Evolutionary conservation across 2,329 filamentous ascomycete genomes (phyloP), one percentile per base, ranked within the genome.

Genomic region (Sarocladiaceae sp.): DNA sequence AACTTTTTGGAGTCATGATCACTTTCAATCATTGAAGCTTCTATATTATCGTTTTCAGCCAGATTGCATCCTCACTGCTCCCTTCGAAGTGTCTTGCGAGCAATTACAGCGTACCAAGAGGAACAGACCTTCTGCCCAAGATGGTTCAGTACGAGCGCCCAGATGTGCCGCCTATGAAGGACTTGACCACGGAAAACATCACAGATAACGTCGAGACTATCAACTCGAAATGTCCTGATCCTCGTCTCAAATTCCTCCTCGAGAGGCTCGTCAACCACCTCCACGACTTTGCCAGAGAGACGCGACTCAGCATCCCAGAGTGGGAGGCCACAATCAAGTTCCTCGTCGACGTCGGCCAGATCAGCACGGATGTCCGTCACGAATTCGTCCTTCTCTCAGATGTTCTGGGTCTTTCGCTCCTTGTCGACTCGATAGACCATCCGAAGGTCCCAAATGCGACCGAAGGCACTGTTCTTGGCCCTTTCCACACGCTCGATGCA

Each of bases 341-440:
- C 64, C 64, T 89, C 13, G 83, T 80, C 0, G 66, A 70, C 34
- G 80, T 82, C 1, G 85, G 85, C 1, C 73, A 88, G 58, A 87
- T 78, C 43, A 82, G 78, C 53, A 78, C 69, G 31, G 78, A 85
- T 56, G 80, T 84, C 16, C 71, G 85, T 51, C 80, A 85, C 63
- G 83, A 86, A 69, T 88, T 85, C 66, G 88, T 89, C 57, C 75
- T 88, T 27, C 76, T 89, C 44, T 85, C 80, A 45, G 85, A 89
- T 58, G 72, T 86, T 33, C 72, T 89, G 19, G 85, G 85, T 4
- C 74, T 90, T 29, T 87, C 82, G 6, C 73, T 88, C 44, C 76
- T 89, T 4, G 80, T 89, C 50, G 85, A 89, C 65, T 73, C 75
- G 45, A 88, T 89, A 61, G 80, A 87, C 61, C 84, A 88, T 60